Evolutionary conservation across 2,329 filamentous ascomycete species (phyloP).

Genomic region (Cytospora chrysosperma): DNA sequence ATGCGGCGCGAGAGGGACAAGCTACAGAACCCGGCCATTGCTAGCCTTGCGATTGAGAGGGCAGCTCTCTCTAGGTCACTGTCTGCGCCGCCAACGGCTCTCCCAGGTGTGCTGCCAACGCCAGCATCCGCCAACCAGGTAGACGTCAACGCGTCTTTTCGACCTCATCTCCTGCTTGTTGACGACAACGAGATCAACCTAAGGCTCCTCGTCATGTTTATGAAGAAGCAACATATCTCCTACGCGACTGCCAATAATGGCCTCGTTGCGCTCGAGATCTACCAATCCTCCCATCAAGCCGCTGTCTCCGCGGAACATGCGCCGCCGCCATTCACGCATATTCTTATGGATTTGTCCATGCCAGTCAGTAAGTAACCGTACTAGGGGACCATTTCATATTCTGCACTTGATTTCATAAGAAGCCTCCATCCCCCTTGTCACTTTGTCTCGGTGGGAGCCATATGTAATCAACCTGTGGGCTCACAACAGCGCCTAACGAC

Average conservation of each 20-base stretch:
- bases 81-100: conserved; percentile 5
- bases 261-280: conserved; percentile 46
- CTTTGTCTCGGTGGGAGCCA: background rate
- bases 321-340: conserved; percentile 33
- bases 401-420: no score
- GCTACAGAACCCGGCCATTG: background rate
- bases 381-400: background rate
- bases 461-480: background rate
- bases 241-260: conserved; percentile 47
- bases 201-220: conserved; percentile 42
- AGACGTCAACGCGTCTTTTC: background rate
- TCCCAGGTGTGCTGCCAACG: background rate
- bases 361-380: conserved; percentile 37
- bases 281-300: conserved; percentile 33
- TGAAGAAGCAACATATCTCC: conserved; percentile 41
- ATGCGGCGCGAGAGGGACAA: conserved; percentile 18
- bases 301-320: background rate
- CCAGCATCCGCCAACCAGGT: background rate
- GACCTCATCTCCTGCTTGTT: conserved; percentile 37
- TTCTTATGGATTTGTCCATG: conserved; percentile 54
- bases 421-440: background rate
- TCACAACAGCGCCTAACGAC: background rate
- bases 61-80: background rate
- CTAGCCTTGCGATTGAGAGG: background rate
- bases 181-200: conserved; percentile 46